These are phyloP conservation scores for Eucalyptus erythrocorys DNA, from an alignment of 345 rosid species.

Conservation along the genomic window DNA sequence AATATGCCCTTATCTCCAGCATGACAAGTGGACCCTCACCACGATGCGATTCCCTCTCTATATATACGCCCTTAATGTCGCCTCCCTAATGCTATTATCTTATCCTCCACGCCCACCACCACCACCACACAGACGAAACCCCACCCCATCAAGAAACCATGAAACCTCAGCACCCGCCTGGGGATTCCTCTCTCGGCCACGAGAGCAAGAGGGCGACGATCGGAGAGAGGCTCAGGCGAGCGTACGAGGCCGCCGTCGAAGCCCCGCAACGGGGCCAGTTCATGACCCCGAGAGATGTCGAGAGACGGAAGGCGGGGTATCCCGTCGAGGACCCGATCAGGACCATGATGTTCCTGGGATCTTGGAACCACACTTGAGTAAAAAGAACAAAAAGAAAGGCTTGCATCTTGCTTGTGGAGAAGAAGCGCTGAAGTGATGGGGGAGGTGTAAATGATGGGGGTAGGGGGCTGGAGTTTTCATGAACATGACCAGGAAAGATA, in stretches of 20 bases:
- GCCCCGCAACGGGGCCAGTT: not conserved
- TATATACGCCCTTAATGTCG: not conserved
- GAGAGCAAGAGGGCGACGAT: slow-evolving; percentile 19
- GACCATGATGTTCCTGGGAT: slow-evolving; percentile 48
- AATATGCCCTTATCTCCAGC: not conserved
- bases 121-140: not conserved
- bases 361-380: slow-evolving; percentile 43
- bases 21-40: not conserved
- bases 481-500: not conserved
- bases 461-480: not conserved
- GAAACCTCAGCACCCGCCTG: slow-evolving; percentile 24
- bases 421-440: not conserved
- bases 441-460: not conserved
- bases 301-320: slow-evolving; percentile 19
- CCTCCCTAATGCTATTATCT: not conserved
- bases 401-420: not conserved
- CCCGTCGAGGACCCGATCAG: slow-evolving; percentile 41
- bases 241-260: slow-evolving; percentile 8
- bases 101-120: not conserved
- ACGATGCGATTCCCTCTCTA: not conserved
- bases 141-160: not conserved
- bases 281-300: not conserved
- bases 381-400: not conserved
- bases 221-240: slow-evolving; percentile 29
- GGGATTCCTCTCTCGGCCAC: slow-evolving; percentile 6